A percentile compares a stretch with the other conserved stretches of the same genome.
phyloP scores from a whole-genome alignment of 768 basidiomycete species.

The Termitomyces sp. region DNA sequence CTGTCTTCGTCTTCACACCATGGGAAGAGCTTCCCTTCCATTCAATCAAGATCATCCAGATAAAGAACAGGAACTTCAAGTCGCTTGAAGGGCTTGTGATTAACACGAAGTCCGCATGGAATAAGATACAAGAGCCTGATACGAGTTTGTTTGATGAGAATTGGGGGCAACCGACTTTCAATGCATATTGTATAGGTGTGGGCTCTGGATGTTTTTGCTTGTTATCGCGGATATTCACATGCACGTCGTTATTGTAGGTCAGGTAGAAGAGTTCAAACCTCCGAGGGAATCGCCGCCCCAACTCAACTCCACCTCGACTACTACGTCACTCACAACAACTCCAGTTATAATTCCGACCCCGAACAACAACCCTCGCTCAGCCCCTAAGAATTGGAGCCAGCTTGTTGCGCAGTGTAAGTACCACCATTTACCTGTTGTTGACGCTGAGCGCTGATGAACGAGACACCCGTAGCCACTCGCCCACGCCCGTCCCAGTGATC shows the following conservation, averaged over 20 bases:
- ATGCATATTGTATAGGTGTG: background rate
- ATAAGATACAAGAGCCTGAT: constrained; percentile 2
- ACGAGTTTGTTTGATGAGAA: background rate
- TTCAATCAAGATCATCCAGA: background rate
- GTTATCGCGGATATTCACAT: background rate
- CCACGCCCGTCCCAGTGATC: no score
- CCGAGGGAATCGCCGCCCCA: background rate
- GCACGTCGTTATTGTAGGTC: background rate
- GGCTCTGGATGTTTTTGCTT: background rate
- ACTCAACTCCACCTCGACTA: no score
- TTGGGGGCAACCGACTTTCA: no score
- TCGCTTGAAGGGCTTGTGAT: background rate
- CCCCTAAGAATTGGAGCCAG: no score
- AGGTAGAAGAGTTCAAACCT: background rate
- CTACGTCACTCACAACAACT: no score
- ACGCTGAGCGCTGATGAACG: no score
- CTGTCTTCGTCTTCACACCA: constrained; percentile 2
- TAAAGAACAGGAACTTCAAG: background rate
- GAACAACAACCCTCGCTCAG: no score
- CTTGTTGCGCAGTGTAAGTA: no score
- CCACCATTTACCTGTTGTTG: no score
- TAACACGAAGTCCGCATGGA: constrained; percentile 7
- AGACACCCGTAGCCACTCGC: no score
- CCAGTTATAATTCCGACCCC: no score
- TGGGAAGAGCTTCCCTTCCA: constrained; percentile 8